phyloP scores from a whole-genome alignment of 257 asterid species.

The Salvia hispanica region DNA sequence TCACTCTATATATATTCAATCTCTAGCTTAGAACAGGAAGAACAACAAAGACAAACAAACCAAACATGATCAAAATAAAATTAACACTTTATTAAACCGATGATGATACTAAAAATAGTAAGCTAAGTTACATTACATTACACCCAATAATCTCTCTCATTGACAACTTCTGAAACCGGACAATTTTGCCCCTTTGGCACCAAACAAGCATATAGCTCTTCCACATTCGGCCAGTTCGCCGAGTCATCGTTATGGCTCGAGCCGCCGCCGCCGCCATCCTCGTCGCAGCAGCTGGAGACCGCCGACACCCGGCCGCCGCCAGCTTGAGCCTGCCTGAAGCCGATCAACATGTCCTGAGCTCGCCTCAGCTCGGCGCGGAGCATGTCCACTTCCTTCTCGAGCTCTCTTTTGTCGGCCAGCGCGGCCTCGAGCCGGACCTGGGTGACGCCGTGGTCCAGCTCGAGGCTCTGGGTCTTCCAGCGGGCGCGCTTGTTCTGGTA shows the following conservation, averaged over 20 bases:
- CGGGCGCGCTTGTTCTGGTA: constrained; percentile 90
- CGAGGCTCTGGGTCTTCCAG: constrained; percentile 87
- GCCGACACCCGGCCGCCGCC: constrained; percentile 30
- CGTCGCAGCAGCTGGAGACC: constrained; percentile 64
- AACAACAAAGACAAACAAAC: no score
- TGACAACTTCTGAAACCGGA: neutral
- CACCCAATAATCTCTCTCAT: constrained; percentile 45
- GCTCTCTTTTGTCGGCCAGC: constrained; percentile 53
- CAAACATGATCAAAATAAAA: no score
- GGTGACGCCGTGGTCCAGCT: constrained; percentile 56
- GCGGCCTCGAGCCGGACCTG: constrained; percentile 61
- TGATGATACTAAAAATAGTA: no score
- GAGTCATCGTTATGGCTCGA: constrained; percentile 60
- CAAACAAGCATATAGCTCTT: constrained; percentile 70
- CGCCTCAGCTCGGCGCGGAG: constrained; percentile 61
- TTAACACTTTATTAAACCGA: no score
- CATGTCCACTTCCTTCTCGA: constrained; percentile 52
- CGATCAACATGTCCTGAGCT: constrained; percentile 48
- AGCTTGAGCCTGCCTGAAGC: neutral
- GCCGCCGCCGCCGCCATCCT: constrained; percentile 57
- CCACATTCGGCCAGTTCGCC: constrained; percentile 50
- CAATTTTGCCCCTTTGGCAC: constrained; percentile 10
- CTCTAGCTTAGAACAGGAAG: no score
- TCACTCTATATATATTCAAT: no score
- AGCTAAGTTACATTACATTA: no score